These are phyloP conservation scores for Cutaneotrichosporon cavernicola DNA, from an alignment of 1,284 basidiomycete genomes.

Conservation along the genomic window DNA sequence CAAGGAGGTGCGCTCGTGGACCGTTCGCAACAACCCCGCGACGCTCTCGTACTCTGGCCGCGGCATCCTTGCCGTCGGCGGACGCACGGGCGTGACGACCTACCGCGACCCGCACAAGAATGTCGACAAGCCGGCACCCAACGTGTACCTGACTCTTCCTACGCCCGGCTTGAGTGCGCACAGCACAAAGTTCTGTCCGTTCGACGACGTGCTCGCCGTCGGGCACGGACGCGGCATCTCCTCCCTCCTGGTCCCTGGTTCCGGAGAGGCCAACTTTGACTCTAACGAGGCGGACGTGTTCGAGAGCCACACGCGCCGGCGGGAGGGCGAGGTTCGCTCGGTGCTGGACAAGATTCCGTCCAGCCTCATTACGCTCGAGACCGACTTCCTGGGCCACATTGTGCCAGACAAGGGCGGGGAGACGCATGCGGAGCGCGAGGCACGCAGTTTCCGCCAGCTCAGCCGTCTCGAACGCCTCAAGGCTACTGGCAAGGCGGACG, in stretches of 20 bases:
- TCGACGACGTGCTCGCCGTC: constrained; percentile 86
- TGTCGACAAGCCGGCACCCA: constrained; percentile 15
- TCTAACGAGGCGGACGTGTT: constrained; percentile 91
- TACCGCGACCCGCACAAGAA: constrained; percentile 35
- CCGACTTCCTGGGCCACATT: constrained; percentile 74
- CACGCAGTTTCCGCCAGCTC: constrained; percentile 66
- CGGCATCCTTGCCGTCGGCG: constrained; percentile 78
- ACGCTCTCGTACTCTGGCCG: constrained; percentile 60
- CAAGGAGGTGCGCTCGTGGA: constrained; percentile 78
- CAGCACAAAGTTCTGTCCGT: constrained; percentile 75
- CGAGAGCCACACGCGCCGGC: constrained; percentile 75
- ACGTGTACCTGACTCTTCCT: constrained; percentile 68
- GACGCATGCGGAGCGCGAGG: constrained; percentile 59
- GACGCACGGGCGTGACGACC: constrained; percentile 78
- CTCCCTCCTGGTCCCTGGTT: constrained; percentile 82
- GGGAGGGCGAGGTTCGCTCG: constrained; percentile 86
- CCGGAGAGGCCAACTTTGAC: constrained; percentile 94
- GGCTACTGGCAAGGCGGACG: constrained; percentile 69
- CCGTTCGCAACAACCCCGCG: constrained; percentile 59
- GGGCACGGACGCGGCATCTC: constrained; percentile 70
- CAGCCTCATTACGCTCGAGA: constrained; percentile 88
- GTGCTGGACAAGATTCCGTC: constrained; percentile 95
- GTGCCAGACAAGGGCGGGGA: constrained; percentile 59
- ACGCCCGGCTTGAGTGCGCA: constrained; percentile 66
- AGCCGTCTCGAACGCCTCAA: constrained; percentile 71